A percentile compares a stretch with the other conserved stretches of the same genome.
These are phyloP conservation scores for Podospora fimiseda DNA, from an alignment of 495 filamentous ascomycete species.

Conservation along the genomic window DNA sequence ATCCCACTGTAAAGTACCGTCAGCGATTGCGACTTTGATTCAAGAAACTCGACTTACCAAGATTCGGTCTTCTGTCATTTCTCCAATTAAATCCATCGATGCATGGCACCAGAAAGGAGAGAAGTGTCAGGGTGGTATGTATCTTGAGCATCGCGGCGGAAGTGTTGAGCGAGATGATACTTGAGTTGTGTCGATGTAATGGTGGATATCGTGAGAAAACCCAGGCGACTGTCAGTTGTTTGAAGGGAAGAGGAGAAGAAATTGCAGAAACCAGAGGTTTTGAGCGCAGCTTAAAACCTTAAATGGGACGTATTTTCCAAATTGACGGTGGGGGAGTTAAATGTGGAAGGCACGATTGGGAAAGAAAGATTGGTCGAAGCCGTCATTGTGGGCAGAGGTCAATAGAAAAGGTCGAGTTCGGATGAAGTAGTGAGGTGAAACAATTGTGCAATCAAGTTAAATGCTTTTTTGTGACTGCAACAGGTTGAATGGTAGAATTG, in stretches of 20 bases:
- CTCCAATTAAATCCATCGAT: slow-evolving; percentile 26
- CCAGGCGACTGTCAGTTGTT: neutral
- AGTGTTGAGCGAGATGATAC: neutral
- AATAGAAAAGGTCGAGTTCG: neutral
- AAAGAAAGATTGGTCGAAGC: no score
- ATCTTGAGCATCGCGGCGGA: slow-evolving; percentile 5
- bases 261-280: neutral
- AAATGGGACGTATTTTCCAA: neutral
- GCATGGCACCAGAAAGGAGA: slow-evolving; percentile 2
- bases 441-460: no score
- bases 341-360: neutral
- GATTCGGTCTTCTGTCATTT: slow-evolving; percentile 11
- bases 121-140: slow-evolving; percentile 6
- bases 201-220: neutral
- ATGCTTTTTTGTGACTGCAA: no score
- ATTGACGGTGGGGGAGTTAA: neutral
- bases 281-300: neutral
- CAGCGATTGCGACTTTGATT: neutral
- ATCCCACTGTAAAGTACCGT: neutral
- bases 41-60: slow-evolving; percentile 10
- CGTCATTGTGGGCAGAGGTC: neutral
- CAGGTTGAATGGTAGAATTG: no score
- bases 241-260: neutral
- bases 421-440: neutral
- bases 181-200: neutral